Evolutionary conservation across 306 rosid species (phyloP), one percentile per base, ranked within the genome.

Genomic region (Quercus cerris): DNA sequence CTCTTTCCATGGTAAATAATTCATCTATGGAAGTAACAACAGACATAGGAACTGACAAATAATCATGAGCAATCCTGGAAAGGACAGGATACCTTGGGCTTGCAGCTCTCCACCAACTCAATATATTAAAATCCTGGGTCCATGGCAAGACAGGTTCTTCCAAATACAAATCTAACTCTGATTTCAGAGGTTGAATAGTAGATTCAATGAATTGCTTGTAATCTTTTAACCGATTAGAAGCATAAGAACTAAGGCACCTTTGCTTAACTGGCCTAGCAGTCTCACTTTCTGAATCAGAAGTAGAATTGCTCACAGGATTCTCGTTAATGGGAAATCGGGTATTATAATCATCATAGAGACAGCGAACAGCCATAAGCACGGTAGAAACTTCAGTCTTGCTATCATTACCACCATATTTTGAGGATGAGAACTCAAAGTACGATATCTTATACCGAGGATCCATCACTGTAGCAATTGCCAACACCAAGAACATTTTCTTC

Each of bases 391-490:
- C 52, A 46, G 71, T 19, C 1, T 49, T 49, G 54, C 17, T 1
- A 49, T 49, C 54, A 3, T 12, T 49, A 72, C 62, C 57, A 28
- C 66, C 9, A 14, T 71, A 14, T 71, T 59, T 20, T 20, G 27
- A 11, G 15, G 38, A 62, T 20, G 75, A 9, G 23, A 72, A 79
- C 27, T 79, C 82, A 12, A 79, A 20, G 27, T 30, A 79, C 4
- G 51, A 30, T 64, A 79, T 23, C 59, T 71, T 72, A 52, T 61
- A 63, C 56, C 56, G 77, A 72, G 78, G 82, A 66, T 79, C 78
- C 73, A 79, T 46, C 59, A 46, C 82, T n/a, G 66, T 49, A 51
- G 78, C 54, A 10, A 73, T 79, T n/a, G 82, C 73, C 77, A 51
- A 49, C 35, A 62, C 8, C 73, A 73, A n/a, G 78, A 79, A 79